Base-by-base conservation (phyloP, 805 yeast species). In the Middelhovenomyces tepae region DNA sequence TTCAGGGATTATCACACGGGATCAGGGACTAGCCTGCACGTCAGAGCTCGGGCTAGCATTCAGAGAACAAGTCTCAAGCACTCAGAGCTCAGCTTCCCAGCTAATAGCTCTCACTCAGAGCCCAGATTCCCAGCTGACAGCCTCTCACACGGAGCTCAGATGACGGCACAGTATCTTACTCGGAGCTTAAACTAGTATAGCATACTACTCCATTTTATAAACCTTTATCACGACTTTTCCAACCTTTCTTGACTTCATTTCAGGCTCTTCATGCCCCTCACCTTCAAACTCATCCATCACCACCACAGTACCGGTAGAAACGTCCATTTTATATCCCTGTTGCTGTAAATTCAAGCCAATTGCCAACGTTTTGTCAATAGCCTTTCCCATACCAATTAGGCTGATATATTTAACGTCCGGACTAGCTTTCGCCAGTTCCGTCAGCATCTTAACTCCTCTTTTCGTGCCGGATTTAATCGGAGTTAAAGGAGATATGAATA, bases 381-480 rank as follows among this genome's bases (percentile, higher is more conserved):
- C 70, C 36, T 64, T 67, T 1, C 95, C 95, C 79, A 83, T 75
- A 0, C 93, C 95, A 35, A 71, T 56, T 2, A 86, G 67, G 0
- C 67, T 62, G 5, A 84, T 64, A 47, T 61, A 71, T 17, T 59
- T 48, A 1, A 60, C 59, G 13, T 54, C 57, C n/a, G 60, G 58
- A 8, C 61, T 65, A 36, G 63, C 59, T 9, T 34, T 53, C 51
- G 19, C 60, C 42, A 73, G 62, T 29, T 64, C 65, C 4, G 53
- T 58, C 15, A 84, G 51, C 32, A 65, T 59, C 47, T 73, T 74
- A 25, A 64, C 64, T 2, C 78, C 67, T 32, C 81, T 65, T 47
- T 84, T 84, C 26, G 84, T 47, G 0, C 81, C 85, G 7, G 89
- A 71, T 8, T 83, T 65, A 46, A 65, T 81, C 2, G 94, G 91